A percentile compares a stretch with the other conserved stretches of the same genome.
phyloP scores from a whole-genome alignment of 2,329 filamentous ascomycete species.

The Lachnellula subtilissima region DNA sequence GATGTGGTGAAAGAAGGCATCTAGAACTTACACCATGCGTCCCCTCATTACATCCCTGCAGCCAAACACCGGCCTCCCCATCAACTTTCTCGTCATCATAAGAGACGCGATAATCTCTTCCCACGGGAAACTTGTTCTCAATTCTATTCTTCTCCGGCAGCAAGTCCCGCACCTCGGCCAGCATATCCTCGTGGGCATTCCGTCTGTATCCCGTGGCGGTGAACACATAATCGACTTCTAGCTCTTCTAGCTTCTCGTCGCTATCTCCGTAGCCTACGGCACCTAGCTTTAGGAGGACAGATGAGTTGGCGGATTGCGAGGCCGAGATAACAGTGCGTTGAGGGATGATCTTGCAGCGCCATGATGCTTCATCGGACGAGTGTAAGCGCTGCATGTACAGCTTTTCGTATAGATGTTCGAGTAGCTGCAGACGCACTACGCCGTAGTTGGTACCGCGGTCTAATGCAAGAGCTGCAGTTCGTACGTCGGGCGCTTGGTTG shows the following conservation, averaged over 20 bases:
- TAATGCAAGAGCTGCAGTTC: slow-evolving; percentile 53
- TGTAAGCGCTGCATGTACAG: slow-evolving; percentile 81
- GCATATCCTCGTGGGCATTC: slow-evolving; percentile 71
- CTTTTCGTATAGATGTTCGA: slow-evolving; percentile 81
- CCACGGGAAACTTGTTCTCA: slow-evolving; percentile 56
- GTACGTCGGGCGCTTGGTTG: slow-evolving; percentile 57
- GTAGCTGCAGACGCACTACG: slow-evolving; percentile 83
- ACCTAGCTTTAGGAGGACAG: slow-evolving; percentile 26
- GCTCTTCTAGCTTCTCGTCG: slow-evolving; percentile 23
- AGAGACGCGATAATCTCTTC: slow-evolving; percentile 72
- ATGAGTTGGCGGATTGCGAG: slow-evolving; percentile 3
- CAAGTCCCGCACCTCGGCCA: slow-evolving; percentile 61
- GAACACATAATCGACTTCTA: slow-evolving; percentile 74
- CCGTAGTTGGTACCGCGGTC: slow-evolving; percentile 90
- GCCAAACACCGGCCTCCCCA: slow-evolving; percentile 70
- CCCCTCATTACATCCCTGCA: slow-evolving; percentile 90
- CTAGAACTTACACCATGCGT: slow-evolving; percentile 75
- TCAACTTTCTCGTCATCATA: slow-evolving; percentile 66
- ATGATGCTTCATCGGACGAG: slow-evolving; percentile 62
- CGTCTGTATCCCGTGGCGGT: slow-evolving; percentile 83
- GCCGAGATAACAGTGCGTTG: slow-evolving; percentile 53
- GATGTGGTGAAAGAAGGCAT: not conserved
- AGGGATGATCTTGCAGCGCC: slow-evolving; percentile 77
- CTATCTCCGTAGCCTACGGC: slow-evolving; percentile 35
- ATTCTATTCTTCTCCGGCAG: slow-evolving; percentile 47